A percentile compares a stretch with the other conserved stretches of the same genome.
Conservation (phyloP, 768 basidiomycete genomes). For the Clavulina sp. region DNA sequence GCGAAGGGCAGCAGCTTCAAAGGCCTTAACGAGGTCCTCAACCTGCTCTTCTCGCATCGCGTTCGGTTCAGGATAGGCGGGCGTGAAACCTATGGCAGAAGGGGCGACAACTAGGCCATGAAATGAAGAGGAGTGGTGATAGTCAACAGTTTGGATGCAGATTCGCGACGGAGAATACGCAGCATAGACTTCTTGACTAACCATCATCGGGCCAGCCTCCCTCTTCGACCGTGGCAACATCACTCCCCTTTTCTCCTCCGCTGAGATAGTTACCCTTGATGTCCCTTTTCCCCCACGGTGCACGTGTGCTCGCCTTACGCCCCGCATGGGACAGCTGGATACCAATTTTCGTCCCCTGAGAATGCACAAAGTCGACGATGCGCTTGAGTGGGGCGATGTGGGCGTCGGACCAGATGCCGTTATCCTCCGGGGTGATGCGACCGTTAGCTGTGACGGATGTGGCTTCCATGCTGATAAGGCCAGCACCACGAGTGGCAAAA, state of each 20-base stretch:
- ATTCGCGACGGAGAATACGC: background rate
- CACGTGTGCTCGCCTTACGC: conserved; percentile 48
- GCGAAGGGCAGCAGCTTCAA: conserved; percentile 33
- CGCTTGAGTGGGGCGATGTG: conserved; percentile 54
- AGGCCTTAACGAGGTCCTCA: conserved; percentile 40
- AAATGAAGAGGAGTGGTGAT: background rate
- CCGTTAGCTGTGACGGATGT: conserved; percentile 42
- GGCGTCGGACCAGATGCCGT: conserved; percentile 57
- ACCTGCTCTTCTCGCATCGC: conserved; percentile 40
- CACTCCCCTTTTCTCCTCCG: conserved; percentile 7
- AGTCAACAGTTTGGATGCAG: background rate
- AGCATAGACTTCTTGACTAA: background rate
- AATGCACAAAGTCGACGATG: conserved; percentile 57
- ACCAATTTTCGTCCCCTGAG: conserved; percentile 52
- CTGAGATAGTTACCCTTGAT: conserved; percentile 7
- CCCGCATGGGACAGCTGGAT: conserved; percentile 68
- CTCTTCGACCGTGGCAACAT: conserved; percentile 31
- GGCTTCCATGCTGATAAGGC: conserved; percentile 56
- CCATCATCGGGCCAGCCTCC: conserved; percentile 46
- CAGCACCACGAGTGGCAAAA: conserved; percentile 54
- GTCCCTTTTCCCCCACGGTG: conserved; percentile 42
- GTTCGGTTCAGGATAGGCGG: conserved; percentile 37
- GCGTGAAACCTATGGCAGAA: conserved; percentile 36
- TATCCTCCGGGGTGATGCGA: conserved; percentile 59
- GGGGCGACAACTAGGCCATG: conserved; percentile 40